These are phyloP conservation scores for Wickerhamiella azymoides DNA, from an alignment of 805 yeast genomes.

Conservation along the genomic window DNA sequence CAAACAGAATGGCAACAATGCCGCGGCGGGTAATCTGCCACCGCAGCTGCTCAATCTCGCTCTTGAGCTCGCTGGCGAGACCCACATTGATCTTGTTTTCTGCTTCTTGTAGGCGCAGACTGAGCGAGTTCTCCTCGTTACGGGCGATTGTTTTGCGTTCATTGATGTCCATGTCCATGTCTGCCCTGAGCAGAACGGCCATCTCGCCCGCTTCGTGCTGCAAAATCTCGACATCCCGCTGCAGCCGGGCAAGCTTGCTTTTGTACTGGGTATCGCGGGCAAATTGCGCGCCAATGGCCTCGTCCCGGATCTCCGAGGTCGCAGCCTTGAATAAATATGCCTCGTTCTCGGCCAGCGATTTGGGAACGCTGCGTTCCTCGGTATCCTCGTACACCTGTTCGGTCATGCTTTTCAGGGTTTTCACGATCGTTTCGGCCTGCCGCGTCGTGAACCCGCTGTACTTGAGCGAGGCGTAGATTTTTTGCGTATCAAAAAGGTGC, in stretches of 20 bases:
- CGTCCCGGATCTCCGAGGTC: slow-evolving; percentile 70
- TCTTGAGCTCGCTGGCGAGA: slow-evolving; percentile 64
- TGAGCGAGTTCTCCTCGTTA: slow-evolving; percentile 51
- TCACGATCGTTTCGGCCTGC: slow-evolving; percentile 49
- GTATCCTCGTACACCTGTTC: slow-evolving; percentile 24
- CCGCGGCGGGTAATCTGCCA: slow-evolving; percentile 93
- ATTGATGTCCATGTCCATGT: slow-evolving; percentile 67
- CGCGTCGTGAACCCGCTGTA: slow-evolving; percentile 44
- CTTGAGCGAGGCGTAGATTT: slow-evolving; percentile 39
- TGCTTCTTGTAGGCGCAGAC: slow-evolving; percentile 63
- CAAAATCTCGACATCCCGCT: slow-evolving; percentile 55
- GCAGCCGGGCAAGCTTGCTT: slow-evolving; percentile 51
- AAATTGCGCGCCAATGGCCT: slow-evolving; percentile 59
- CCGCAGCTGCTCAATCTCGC: slow-evolving; percentile 75
- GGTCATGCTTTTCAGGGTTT: slow-evolving; percentile 28
- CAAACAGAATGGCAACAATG: slow-evolving; percentile 52
- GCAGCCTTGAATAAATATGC: slow-evolving; percentile 84
- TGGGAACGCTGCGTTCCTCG: slow-evolving; percentile 27
- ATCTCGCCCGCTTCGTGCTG: slow-evolving; percentile 63
- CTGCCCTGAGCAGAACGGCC: slow-evolving; percentile 50
- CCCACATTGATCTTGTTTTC: slow-evolving; percentile 74
- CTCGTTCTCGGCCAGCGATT: slow-evolving; percentile 72
- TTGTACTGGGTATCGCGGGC: slow-evolving; percentile 53
- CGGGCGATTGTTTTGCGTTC: slow-evolving; percentile 81
- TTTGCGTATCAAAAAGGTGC: slow-evolving; percentile 45